Conservation (phyloP, 2,329 filamentous ascomycete genomes). For the Aureobasidium lini region DNA sequence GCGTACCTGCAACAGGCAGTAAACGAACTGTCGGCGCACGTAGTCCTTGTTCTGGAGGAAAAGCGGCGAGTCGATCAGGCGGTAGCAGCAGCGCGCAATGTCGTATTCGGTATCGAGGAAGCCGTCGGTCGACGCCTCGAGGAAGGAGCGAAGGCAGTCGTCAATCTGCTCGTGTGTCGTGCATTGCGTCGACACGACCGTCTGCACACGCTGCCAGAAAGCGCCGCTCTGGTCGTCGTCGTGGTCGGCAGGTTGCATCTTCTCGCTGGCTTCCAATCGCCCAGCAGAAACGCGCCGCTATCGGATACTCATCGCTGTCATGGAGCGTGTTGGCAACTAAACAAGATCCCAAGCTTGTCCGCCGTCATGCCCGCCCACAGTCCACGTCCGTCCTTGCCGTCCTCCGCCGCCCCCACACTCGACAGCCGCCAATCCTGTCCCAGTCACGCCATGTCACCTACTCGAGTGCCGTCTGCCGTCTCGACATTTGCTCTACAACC, state of each 20-base stretch:
- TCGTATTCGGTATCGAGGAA: conserved; percentile 72
- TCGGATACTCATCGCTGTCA: conserved; percentile 7
- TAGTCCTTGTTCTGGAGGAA: conserved; percentile 74
- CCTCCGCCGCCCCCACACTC: no score
- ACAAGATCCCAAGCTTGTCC: not conserved
- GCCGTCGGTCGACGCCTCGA: conserved; percentile 52
- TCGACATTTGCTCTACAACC: no score
- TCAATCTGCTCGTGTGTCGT: conserved; percentile 65
- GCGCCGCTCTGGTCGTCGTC: conserved; percentile 71
- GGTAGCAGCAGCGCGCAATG: conserved; percentile 70
- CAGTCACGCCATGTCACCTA: no score
- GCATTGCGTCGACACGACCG: conserved; percentile 37
- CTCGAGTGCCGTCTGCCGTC: no score
- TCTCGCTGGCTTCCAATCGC: conserved; percentile 24
- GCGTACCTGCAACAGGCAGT: conserved; percentile 66
- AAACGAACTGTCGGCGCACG: conserved; percentile 85
- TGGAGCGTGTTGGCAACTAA: not conserved
- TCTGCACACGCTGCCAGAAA: conserved; percentile 75
- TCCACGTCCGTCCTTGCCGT: not conserved
- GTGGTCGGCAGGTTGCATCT: conserved; percentile 49
- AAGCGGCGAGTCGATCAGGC: conserved; percentile 66
- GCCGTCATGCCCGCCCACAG: not conserved
- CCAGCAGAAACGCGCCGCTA: conserved; percentile 11
- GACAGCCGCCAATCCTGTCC: no score
- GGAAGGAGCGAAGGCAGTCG: conserved; percentile 75